phyloP scores from a whole-genome alignment of 169 alveolate genomes.

The Eimeria brunetti region DNA sequence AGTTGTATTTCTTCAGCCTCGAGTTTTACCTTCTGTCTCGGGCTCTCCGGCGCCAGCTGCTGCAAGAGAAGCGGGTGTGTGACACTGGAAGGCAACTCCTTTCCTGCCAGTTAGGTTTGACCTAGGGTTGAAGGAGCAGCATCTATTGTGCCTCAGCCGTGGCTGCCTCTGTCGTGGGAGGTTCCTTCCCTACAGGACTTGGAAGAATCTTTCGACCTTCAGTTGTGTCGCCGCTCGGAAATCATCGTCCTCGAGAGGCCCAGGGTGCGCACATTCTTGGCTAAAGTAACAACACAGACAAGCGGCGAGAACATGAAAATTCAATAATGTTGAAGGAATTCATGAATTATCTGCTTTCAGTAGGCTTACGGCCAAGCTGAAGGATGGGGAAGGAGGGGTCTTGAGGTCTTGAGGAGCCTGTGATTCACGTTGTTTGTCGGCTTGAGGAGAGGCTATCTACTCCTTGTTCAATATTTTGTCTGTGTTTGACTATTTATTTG shows the following conservation, averaged over 20 bases:
- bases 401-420: not conserved
- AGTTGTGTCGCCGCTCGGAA: constrained; percentile 54
- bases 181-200: not conserved
- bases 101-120: not conserved
- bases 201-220: constrained; percentile 13
- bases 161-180: not conserved
- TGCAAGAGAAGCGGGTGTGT: constrained; percentile 27
- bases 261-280: not conserved
- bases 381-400: not conserved
- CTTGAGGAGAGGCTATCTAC: not conserved
- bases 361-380: not conserved
- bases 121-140: not conserved
- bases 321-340: not conserved
- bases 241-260: not conserved
- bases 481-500: not conserved
- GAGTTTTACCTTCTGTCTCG: constrained; percentile 41
- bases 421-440: not conserved
- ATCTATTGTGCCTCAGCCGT: not conserved
- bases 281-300: not conserved
- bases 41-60: constrained; percentile 38
- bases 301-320: not conserved
- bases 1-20: constrained; percentile 19
- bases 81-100: not conserved
- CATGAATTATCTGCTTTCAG: no score
- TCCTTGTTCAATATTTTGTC: not conserved